These are phyloP conservation scores for Boletus sensibilis DNA, from an alignment of 768 basidiomycete species.

Conservation along the genomic window DNA sequence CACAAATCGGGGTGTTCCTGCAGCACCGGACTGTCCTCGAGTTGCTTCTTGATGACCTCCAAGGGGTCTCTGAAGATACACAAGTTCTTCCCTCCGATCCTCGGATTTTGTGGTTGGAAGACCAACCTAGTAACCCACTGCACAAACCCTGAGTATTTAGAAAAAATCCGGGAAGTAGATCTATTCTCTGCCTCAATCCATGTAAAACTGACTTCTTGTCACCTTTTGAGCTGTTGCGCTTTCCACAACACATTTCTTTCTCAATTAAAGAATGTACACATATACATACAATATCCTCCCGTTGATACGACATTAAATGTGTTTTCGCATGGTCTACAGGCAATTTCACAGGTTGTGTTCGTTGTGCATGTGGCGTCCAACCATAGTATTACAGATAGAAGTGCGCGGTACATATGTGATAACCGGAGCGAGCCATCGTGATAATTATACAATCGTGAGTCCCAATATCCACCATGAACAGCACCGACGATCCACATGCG, in stretches of 20 bases:
- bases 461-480: slow-evolving; percentile 17
- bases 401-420: slow-evolving; percentile 16
- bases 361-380: neutral
- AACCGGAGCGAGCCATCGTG: slow-evolving; percentile 6
- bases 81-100: neutral
- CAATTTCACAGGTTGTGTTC: neutral
- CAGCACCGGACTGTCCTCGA: no score
- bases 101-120: neutral
- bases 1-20: no score
- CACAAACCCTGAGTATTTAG: no score
- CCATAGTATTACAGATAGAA: slow-evolving; percentile 25
- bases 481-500: slow-evolving; percentile 14
- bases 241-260: neutral
- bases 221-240: neutral
- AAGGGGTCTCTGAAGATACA: no score
- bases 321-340: neutral
- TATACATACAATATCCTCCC: neutral
- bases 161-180: no score
- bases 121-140: no score
- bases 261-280: neutral
- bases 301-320: neutral
- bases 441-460: slow-evolving; percentile 22
- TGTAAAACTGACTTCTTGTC: neutral
- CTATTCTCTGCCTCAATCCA: no score
- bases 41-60: no score